Evolutionary conservation across 305 asterid genomes (phyloP), one percentile per base, ranked within the genome.

Genomic region (Ilex paraguariensis): DNA sequence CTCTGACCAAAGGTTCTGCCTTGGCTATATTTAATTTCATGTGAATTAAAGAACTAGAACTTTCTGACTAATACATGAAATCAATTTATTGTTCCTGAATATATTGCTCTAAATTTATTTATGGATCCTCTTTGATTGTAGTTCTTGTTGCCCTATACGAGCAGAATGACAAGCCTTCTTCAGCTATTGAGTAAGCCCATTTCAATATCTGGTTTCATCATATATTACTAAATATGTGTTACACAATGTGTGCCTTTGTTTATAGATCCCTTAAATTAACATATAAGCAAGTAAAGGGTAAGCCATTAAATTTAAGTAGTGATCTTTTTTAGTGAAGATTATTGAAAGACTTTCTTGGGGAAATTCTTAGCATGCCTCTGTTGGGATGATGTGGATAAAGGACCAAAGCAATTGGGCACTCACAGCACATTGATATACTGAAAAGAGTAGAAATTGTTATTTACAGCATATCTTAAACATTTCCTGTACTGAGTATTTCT

Each of bases 91-190:
- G 42, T 36, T 36, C 9, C 42, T 36, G 9, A 36, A 36, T 36
- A 36, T 36, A 21, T 21, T 21, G 42, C 9, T 36, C 42, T 36
- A 4, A 8, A 4, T 36, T 56, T 13, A 28, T 7, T 56, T 4
- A 1, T 32, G 13, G 15, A n/a, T 66, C 57, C 72, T 59, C 33
- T 55, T 59, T 67, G 32, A 32, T 65, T 77, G 58, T 62, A 92
- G 97, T 82, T 78, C 97, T 92, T 14, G 96, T 92, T 10, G 83
- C 94, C 60, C 84, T 92, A 40, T 92, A 87, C 16, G 98, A 92
- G 79, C 97, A 92, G 84, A 76, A 84, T 33, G 98, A 87, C 73
- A 92, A 92, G 67, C 98, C 98, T 62, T 84, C 96, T 48, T 82
- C 93, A 49, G 97, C 96, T 33, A 59, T 86, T 28, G 97, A 92